Conservation (phyloP, 805 yeast species). For the Saccharomyces mikatae region DNA sequence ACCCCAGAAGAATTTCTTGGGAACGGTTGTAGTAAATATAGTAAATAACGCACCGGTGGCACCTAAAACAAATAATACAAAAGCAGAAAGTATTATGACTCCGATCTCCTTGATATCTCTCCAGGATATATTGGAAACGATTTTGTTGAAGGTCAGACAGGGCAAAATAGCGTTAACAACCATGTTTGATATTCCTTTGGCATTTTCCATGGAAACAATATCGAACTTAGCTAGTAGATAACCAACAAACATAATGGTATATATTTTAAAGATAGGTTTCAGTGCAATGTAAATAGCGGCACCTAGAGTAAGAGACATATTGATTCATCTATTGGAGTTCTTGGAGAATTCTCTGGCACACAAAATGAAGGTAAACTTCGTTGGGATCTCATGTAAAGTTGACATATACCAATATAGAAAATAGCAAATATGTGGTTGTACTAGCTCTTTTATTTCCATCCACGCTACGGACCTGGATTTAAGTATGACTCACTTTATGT, state of each 20-base stretch:
- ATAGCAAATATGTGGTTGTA: background rate
- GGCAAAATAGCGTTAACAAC: conserved; percentile 67
- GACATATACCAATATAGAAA: background rate
- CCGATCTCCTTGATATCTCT: conserved; percentile 67
- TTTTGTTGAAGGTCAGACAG: conserved; percentile 64
- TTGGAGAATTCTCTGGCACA: background rate
- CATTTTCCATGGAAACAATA: conserved; percentile 56
- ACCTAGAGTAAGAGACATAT: conserved; percentile 35
- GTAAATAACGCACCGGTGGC: conserved; percentile 35
- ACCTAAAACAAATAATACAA: conserved; percentile 40
- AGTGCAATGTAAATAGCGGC: conserved; percentile 67
- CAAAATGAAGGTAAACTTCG: background rate
- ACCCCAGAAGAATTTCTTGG: conserved; percentile 73
- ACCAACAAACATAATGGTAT: conserved; percentile 62
- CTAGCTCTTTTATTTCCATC: background rate
- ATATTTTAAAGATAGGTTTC: conserved; percentile 81
- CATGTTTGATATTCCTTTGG: conserved; percentile 61
- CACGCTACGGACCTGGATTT: background rate
- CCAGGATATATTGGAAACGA: conserved; percentile 58
- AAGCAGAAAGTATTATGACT: conserved; percentile 44
- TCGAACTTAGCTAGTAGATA: conserved; percentile 53
- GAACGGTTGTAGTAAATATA: conserved; percentile 47
- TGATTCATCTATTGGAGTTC: background rate
- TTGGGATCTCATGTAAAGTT: background rate
- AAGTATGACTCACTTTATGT: background rate